Evolutionary conservation across 495 filamentous ascomycete species (phyloP), one percentile per base, ranked within the genome.

Genomic region (Amniculicola lignicola): DNA sequence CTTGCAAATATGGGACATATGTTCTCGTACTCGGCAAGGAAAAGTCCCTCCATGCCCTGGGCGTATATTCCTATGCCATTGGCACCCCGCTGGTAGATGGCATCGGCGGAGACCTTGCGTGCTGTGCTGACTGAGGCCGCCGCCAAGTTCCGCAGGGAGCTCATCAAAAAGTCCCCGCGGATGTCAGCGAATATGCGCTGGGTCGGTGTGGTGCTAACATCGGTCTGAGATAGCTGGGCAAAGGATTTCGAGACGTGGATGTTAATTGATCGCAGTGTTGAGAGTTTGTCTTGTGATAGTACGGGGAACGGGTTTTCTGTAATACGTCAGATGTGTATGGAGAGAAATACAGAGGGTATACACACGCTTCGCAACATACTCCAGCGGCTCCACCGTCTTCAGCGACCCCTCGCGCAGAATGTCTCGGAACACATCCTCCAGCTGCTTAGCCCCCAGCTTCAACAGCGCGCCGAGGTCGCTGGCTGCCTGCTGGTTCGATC

Each of bases 31-130:
- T 99, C 93, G 25, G 89, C 82, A 19, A 82, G 69, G 62, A 95
- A 91, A 47, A 95, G 82, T 2, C 82, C 85, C 69, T 96, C 90
- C 73, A 97, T 80, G 1, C 85, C 88, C 58, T 84, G 85, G 0
- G 89, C 88, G 60, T 99, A 99, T 22, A 84, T 87, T 0, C 86
- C 88, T 59, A 97, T 94, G 14, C 89, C 93, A 70, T 90, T 96
- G 22, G 89, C 91, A n/a, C 90, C 91, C 64, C 89, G 82, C 42
- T 85, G 80, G 67, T 99, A 97, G 27, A 91, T 80, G 1, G 87
- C 86, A 63, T 92, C 88, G 0, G 82, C 76, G 14, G 81, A 79
- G 67, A 85, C 85, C 66, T 89, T 87, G 66, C 88, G 89, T 29
- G 90, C 84, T 3, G 91, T 96, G 65, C 83, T 94, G 46, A 95